Base-by-base conservation (phyloP, 2,329 filamentous ascomycete species). In the Tolypocladium ovalisporum region DNA sequence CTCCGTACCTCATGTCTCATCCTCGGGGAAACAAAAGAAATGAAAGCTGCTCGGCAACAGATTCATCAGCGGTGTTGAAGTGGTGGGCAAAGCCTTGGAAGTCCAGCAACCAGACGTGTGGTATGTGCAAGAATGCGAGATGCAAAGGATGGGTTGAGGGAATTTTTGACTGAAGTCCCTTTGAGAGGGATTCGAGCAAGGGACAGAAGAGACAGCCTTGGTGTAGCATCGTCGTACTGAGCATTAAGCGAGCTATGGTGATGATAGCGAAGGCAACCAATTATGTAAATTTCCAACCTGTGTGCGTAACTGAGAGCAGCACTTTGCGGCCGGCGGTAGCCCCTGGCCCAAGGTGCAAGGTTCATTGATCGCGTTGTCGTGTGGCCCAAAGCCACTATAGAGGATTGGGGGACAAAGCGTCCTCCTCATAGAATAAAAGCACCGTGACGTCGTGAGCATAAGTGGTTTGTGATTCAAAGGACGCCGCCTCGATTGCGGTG, bases 381-480 rank as follows among this genome's bases (percentile, higher is more conserved):
- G 44, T 19, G 27, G 44, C 27, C 17, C 47, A 4, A 51, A 51
- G 47, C 29, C 10, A 19, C 13, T 12, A 9, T 34, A 29, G 19
- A 27, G 2, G 27, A 35, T 19, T 34, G 19, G 17, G 47, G 35
- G n/a, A n/a, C n/a, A 56, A 8, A 5, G 29, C 27, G 2, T 19
- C 27, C 12, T 24, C 35, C n/a, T n/a, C 17, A 44, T 39, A 29
- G 13, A 51, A 57, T 39, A 22, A 57, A 42, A 44, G 51, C 49
- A 32, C 64, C 70, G 65, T 73, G 66, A 67, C 68, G 62, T 71
- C 70, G 61, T 73, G 58, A 68, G 60, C 60, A 58, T 57, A 59
- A 60, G 63, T 62, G 59, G 62, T n/a, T n/a, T n/a, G 55, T 64
- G 61, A 66, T 66, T 58, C 57, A 62, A 63, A 65, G 65, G 66